phyloP scores from a whole-genome alignment of 2,329 filamentous ascomycete species.

The Blastomyces percursus region DNA sequence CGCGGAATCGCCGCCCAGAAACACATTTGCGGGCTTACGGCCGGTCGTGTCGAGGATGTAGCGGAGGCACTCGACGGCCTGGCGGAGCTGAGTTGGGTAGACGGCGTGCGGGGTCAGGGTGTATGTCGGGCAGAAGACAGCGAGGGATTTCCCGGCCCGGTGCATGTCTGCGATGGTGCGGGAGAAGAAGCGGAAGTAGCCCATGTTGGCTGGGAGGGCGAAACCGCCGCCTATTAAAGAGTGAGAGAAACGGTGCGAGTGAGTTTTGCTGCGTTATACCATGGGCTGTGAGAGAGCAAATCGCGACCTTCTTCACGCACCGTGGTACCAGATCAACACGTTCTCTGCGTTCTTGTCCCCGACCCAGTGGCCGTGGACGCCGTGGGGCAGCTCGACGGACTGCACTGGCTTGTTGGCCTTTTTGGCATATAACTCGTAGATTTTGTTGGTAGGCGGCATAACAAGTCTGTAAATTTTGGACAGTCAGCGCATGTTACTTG shows the following conservation, averaged over 20 bases:
- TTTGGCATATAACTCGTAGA: constrained; percentile 23
- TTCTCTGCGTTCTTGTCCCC: constrained; percentile 27
- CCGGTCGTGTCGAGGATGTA: constrained; percentile 27
- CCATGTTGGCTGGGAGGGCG: constrained; percentile 36
- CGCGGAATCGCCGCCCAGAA: constrained; percentile 33
- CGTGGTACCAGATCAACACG: constrained; percentile 32
- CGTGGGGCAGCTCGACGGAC: constrained; percentile 24
- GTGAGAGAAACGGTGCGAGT: no score
- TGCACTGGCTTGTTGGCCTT: constrained; percentile 18
- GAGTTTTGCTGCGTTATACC: no score
- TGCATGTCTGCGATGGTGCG: constrained; percentile 32
- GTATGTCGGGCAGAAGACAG: constrained; percentile 45
- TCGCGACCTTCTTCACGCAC: constrained; percentile 13
- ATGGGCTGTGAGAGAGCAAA: no score
- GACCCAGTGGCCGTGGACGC: constrained; percentile 30
- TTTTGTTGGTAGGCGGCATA: constrained; percentile 16
- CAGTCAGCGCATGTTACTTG: neutral
- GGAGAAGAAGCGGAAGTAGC: constrained; percentile 40
- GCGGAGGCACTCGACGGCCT: constrained; percentile 29
- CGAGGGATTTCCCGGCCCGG: constrained; percentile 32
- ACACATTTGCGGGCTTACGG: constrained; percentile 24
- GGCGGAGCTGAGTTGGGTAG: constrained; percentile 32
- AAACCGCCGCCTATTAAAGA: constrained; percentile 43
- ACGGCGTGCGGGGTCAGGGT: constrained; percentile 36
- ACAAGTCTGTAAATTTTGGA: constrained; percentile 16